Evolutionary conservation across 768 basidiomycete species (phyloP), one percentile per base, ranked within the genome.

Genomic region (Psilocybe cyanescens): DNA sequence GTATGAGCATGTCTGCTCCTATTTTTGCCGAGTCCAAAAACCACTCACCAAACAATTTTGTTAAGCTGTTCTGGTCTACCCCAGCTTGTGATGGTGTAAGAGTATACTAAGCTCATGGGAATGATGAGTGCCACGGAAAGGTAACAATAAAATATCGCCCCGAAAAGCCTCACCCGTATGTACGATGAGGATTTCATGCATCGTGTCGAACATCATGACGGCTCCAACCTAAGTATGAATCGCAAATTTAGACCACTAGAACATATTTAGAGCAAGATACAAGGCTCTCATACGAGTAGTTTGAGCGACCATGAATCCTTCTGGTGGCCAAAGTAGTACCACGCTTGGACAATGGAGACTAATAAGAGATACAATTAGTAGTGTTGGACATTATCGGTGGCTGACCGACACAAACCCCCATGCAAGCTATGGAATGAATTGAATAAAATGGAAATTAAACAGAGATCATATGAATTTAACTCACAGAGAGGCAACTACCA

Each of bases 281-380:
- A 12, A 3, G 9, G 16, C 16, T 11, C 37, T 17, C 50, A 65
- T 57, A 86, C 86, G 28, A 86, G 68, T 8, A 70, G 55, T 65
- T 81, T 84, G 59, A 79, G 73, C 12, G 76, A 71, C 83, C 83
- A 85, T 28, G 71, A 66, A 67, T 87, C 86, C 28, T 71, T 74
- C 55, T 83, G 80, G 66, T 86, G 79, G 14, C 72, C 75, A 58
- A 71, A 86, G 65, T 87, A 88, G 63, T 81, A 85, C 77, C 78
- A 85, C 1, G 79, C 76, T 68, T 88, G 86, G 30, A 86, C 71
- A 44, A 76, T 75, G 6, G 83, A 83, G n/a, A 86, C 86, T 88
- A 47, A 11, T 31, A n/a, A 5, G 2, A 11, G 19, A 35, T 6
- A 17, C 30, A 33, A 14, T 11, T 28, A 28, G 35, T 55, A 9